phyloP scores from a whole-genome alignment of 2,329 filamentous ascomycete species.

The Gaeumannomyces tritici region DNA sequence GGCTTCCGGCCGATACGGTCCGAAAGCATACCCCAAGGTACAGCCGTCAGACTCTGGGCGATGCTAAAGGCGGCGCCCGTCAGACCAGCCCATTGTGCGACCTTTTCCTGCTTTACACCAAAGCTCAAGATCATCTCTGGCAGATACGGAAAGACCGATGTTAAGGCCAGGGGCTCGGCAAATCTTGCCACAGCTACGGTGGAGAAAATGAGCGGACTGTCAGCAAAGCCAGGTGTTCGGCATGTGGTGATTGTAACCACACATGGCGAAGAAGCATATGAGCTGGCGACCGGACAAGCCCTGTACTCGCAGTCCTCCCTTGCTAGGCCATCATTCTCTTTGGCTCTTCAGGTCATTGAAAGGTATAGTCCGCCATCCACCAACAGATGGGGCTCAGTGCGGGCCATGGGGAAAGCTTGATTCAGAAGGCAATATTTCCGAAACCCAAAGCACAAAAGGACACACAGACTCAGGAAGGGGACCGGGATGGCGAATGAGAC shows the following conservation, averaged over 20 bases:
- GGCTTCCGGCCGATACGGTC: constrained; percentile 77
- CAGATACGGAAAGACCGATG: constrained; percentile 60
- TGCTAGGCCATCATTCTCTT: too few species aligned
- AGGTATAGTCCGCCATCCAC: neutral
- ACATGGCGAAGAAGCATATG: neutral
- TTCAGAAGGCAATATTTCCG: too few species aligned
- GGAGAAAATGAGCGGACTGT: constrained; percentile 14
- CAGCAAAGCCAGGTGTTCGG: constrained; percentile 14
- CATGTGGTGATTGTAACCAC: too few species aligned
- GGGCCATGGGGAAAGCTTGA: neutral
- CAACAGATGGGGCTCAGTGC: neutral
- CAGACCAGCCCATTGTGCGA: constrained; percentile 74
- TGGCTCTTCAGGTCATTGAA: neutral
- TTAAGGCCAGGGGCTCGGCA: constrained; percentile 64
- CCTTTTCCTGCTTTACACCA: constrained; percentile 57
- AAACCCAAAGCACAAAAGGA: neutral
- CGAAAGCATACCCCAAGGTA: constrained; percentile 67
- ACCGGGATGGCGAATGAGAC: neutral
- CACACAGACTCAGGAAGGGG: neutral
- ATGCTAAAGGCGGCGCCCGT: constrained; percentile 65
- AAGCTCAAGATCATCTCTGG: constrained; percentile 81
- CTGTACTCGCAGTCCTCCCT: too few species aligned
- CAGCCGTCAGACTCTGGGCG: constrained; percentile 60
- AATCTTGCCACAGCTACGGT: constrained; percentile 63
- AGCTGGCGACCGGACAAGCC: neutral